These are phyloP conservation scores for Hansenula sp. DNA, from an alignment of 1,139 yeast genomes.

Conservation along the genomic window DNA sequence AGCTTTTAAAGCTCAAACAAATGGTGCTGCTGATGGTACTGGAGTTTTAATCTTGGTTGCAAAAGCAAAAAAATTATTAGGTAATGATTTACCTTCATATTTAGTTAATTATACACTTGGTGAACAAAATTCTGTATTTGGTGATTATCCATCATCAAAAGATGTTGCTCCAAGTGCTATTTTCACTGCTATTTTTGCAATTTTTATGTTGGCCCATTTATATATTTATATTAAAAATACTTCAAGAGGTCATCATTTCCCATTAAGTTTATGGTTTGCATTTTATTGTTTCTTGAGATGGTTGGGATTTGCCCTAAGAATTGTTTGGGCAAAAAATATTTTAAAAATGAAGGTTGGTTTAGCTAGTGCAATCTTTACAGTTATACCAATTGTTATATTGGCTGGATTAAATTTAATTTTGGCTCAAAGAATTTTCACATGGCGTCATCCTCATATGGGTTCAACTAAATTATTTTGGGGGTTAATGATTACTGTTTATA, in stretches of 20 bases:
- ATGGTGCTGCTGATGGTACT: constrained; percentile 49
- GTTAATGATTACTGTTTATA: constrained; percentile 48
- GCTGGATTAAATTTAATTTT: constrained; percentile 59
- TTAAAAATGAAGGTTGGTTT: constrained; percentile 48
- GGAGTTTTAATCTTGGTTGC: constrained; percentile 35
- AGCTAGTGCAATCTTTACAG: constrained; percentile 53
- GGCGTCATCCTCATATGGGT: constrained; percentile 82
- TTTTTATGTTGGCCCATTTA: constrained; percentile 46
- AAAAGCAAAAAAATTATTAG: constrained; percentile 24
- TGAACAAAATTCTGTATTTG: constrained; percentile 43
- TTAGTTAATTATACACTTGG: constrained; percentile 33
- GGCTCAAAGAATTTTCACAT: constrained; percentile 75
- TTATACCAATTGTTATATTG: constrained; percentile 52
- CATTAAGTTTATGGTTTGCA: constrained; percentile 50
- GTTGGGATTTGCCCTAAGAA: constrained; percentile 58
- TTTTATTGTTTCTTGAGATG: constrained; percentile 48
- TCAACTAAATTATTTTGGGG: constrained; percentile 49
- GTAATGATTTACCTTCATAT: constrained; percentile 31
- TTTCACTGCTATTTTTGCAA: constrained; percentile 49
- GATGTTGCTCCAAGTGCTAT: constrained; percentile 64
- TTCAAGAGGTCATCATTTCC: constrained; percentile 61
- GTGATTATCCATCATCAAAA: constrained; percentile 52
- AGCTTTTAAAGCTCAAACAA: constrained; percentile 13
- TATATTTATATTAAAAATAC: constrained; percentile 46
- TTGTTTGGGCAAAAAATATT: constrained; percentile 52